Base-by-base conservation (phyloP, 2,329 filamentous ascomycete species). In the Aspergillus transmontanensis region DNA sequence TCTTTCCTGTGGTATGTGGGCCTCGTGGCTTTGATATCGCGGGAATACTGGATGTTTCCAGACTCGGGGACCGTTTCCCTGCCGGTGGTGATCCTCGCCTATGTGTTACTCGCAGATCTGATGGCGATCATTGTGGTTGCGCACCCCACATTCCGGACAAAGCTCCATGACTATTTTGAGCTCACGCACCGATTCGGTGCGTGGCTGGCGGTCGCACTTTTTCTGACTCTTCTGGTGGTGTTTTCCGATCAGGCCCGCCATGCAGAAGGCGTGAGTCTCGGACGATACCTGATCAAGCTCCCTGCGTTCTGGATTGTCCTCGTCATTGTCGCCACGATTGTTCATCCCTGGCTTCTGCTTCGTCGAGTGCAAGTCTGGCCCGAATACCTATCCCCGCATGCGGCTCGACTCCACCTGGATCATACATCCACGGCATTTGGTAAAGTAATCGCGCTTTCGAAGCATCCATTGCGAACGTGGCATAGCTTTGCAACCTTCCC, bases 1-100 rank as follows among this genome's bases (percentile, higher is more conserved):
- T 76, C 77, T 1, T 67, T 76, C n/a, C 48, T 75, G 10, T 85
- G 83, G 83, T 83, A 80, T 72, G 46, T 62, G 9, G 65, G 64
- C 21, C 48, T 51, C 21, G 48, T 51, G 48, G 48, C 48, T 51
- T 28, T 51, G 12, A 51, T 51, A 19, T 67, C 64, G 3, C 64
- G 67, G 43, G 62, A 59, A 36, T 64, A 64, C 32, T 65, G 21
- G 28, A 34, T 45, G 11, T 23, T 12, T 6, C 41, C 10, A 53
- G 39, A 51, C 34, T 16, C 64, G 21, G 43, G 61, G 21, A 41
- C 50, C 0, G 64, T 67, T 2, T 67, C 66, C 7, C n/a, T 61
- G 2, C 48, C 65, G 79, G 82, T 62, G 75, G 76, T 4, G 69
- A 72, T 58, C 7, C 55, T 65, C 28, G 12, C 48, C 26, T 51